Percentiles rank a stretch among this genome's conserved stretches.
phyloP scores from a whole-genome alignment of 345 rosid genomes.

The Combretum micranthum region DNA sequence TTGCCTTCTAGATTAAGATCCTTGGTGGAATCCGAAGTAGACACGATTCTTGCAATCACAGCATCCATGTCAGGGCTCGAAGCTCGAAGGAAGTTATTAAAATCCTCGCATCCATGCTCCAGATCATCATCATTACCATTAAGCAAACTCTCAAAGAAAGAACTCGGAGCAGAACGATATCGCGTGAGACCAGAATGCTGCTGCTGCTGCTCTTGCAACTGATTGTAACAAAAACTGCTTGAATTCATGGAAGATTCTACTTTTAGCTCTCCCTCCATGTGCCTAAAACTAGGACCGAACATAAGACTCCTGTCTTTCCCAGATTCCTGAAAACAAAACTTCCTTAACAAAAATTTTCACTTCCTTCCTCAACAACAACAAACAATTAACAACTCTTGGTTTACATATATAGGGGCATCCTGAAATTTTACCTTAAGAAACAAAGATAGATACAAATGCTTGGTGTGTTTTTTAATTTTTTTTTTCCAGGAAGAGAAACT shows the following conservation, averaged over 20 bases:
- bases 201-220: constrained; percentile 19
- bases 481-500: too few species aligned
- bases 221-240: constrained; percentile 13
- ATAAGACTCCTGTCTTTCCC: constrained; percentile 24
- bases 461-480: too few species aligned
- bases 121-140: constrained; percentile 6
- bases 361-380: too few species aligned
- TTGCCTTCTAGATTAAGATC: constrained; percentile 25
- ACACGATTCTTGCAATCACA: constrained; percentile 24
- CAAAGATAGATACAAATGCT: too few species aligned
- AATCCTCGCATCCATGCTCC: constrained; percentile 18
- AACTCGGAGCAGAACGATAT: constrained; percentile 39
- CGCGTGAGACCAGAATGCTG: constrained; percentile 24
- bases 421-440: too few species aligned
- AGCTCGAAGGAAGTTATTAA: constrained; percentile 18
- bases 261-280: constrained; percentile 30
- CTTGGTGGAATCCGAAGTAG: constrained; percentile 19
- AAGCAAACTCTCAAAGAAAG: constrained; percentile 27
- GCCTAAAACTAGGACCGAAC: constrained; percentile 24
- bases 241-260: constrained; percentile 33
- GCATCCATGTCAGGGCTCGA: constrained; percentile 43
- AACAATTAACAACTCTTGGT: too few species aligned
- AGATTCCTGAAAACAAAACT: too few species aligned
- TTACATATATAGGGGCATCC: too few species aligned
- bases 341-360: too few species aligned